These are phyloP conservation scores for Tuber magnatum DNA, from an alignment of 495 filamentous ascomycete genomes.

Conservation along the genomic window DNA sequence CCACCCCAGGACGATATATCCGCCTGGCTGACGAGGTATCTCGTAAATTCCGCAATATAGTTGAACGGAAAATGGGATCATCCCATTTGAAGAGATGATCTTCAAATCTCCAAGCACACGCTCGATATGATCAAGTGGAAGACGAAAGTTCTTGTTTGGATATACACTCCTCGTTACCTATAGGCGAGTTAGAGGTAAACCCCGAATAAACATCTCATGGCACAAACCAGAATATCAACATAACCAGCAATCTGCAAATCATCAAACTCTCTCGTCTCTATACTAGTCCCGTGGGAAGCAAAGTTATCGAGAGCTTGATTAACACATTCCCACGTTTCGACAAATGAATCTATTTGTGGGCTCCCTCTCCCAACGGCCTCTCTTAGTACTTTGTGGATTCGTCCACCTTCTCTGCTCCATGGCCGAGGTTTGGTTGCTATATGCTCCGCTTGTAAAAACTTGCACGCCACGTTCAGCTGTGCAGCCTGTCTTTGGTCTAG, in stretches of 20 bases:
- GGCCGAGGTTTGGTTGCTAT: background rate
- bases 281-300: background rate
- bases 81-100: background rate
- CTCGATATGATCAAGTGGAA: background rate
- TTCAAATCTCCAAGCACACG: conserved; percentile 9
- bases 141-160: background rate
- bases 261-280: background rate
- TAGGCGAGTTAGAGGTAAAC: background rate
- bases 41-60: conserved; percentile 18
- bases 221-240: conserved; percentile 25
- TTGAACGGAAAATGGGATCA: background rate
- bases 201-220: background rate
- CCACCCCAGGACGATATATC: conserved; percentile 9
- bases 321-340: background rate
- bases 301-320: background rate
- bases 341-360: background rate
- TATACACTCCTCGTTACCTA: background rate
- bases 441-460: conserved; percentile 12
- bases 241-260: background rate
- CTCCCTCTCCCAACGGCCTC: background rate
- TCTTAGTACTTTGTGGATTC: background rate
- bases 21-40: background rate
- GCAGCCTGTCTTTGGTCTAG: background rate
- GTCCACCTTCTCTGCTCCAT: background rate
- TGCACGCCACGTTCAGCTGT: background rate